Base-by-base conservation (phyloP, 768 basidiomycete species). In the Boletus huronensis region DNA sequence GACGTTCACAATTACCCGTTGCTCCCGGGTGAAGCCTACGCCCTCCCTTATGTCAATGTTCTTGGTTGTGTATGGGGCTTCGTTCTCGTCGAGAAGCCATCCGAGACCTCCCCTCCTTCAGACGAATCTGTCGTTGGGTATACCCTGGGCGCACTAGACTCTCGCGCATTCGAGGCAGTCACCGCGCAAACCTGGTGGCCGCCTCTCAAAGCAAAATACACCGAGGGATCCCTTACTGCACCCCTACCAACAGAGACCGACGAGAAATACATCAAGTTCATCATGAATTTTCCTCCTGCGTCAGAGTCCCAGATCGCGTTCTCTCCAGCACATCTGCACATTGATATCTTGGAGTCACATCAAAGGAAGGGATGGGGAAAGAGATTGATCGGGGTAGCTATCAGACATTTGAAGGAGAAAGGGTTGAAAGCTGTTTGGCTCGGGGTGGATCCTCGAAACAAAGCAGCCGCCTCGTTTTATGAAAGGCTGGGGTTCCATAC, bases 301-400 rank as follows among this genome's bases (percentile, higher is more conserved):
- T 68, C 79, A 16, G 78, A 81, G 9, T 75, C 79, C n/a, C 79
- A 78, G 58, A 72, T 88, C 55, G 70, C 75, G 5, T 87, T 85
- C 64, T 83, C 88, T 17, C 79, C 83, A 11, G 88, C 88, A 9
- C 88, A 91, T 69, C 58, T 91, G 60, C 89, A 92, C 66, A 84
- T 91, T 63, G 74, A 92, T 59, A 81, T 91, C 52, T 64, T 90
- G 61, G 78, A 83, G 25, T 75, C 75, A 40, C 81, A 87, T 65
- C 88, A 88, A 67, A 73, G 80, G 51, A 78, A 79, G 57, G 88
- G 88, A 23, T 88, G 83, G 82, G 89, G 88, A n/a, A 77, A 76
- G 64, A 81, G 70, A 65, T 66, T 91, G 59, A 82, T 90, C 34
- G 74, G 69, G 42, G 70, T 61, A 32, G 85, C 80, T 4, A 77